phyloP scores from a whole-genome alignment of 495 filamentous ascomycete genomes.

The Penicillium goetzii region DNA sequence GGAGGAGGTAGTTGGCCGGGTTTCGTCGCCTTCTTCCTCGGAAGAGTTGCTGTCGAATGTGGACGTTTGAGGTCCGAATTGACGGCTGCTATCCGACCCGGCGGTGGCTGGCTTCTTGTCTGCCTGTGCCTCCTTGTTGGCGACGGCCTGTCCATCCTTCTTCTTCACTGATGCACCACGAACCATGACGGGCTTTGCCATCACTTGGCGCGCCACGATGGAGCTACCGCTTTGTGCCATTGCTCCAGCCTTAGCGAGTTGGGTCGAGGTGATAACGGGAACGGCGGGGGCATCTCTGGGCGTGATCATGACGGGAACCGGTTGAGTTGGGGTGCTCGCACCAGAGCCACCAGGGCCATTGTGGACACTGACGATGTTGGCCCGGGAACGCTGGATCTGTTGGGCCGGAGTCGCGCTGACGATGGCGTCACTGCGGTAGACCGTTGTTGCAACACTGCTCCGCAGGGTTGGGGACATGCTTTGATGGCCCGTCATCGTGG shows the following conservation, averaged over 20 bases:
- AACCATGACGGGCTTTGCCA: conserved; percentile 52
- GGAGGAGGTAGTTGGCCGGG: conserved; percentile 25
- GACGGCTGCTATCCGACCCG: conserved; percentile 20
- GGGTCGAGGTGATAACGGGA: conserved; percentile 55
- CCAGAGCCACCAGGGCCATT: conserved; percentile 38
- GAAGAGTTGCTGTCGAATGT: conserved; percentile 46
- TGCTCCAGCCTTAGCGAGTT: conserved; percentile 48
- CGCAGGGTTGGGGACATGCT: conserved; percentile 66
- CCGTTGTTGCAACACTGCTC: conserved; percentile 86
- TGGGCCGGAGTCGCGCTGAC: conserved; percentile 80
- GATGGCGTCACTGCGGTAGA: conserved; percentile 86
- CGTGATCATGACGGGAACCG: conserved; percentile 33
- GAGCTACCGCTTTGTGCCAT: conserved; percentile 41
- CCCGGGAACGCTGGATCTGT: conserved; percentile 80
- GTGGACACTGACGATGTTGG: conserved; percentile 88
- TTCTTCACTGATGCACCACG: conserved; percentile 41
- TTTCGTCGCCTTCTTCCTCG: conserved; percentile 40
- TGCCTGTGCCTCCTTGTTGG: not conserved
- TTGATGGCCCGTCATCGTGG: conserved; percentile 67
- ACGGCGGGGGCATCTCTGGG: conserved; percentile 54
- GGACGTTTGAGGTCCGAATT: conserved; percentile 32
- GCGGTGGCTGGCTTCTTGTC: conserved; percentile 20
- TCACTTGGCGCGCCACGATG: conserved; percentile 48
- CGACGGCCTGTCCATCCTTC: conserved; percentile 23
- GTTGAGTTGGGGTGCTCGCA: conserved; percentile 23